phyloP scores from a whole-genome alignment of 371 early-diverging fungal species.

The Umbelopsis sp. region DNA sequence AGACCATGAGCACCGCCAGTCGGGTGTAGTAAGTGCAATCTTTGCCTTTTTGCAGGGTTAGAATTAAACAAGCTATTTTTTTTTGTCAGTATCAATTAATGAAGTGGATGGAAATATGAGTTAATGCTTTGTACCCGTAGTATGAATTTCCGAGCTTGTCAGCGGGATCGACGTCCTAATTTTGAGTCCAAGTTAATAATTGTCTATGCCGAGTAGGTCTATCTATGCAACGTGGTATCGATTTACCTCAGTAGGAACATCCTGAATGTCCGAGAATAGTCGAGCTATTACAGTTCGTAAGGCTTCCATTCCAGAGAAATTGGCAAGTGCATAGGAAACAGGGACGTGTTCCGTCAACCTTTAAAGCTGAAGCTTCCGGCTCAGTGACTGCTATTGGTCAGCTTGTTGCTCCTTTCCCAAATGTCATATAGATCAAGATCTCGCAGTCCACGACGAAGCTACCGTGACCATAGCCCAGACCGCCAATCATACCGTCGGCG shows the following conservation, averaged over 20 bases:
- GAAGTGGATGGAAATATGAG: neutral
- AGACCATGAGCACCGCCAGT: conserved; percentile 20
- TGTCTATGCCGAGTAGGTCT: neutral
- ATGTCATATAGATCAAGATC: conserved; percentile 12
- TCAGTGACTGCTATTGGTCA: conserved; percentile 11
- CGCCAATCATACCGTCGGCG: neutral
- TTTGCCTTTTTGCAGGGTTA: conserved; percentile 42
- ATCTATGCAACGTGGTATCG: neutral
- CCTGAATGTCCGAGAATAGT: conserved; percentile 46
- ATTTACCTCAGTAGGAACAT: conserved; percentile 31
- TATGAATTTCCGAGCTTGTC: conserved; percentile 23
- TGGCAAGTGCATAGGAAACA: neutral
- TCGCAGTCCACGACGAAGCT: conserved; percentile 11
- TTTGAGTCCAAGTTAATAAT: neutral
- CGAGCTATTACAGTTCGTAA: conserved; percentile 47
- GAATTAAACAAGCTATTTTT: conserved; percentile 34
- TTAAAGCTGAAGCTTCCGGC: neutral
- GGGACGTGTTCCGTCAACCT: neutral
- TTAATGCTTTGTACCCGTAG: conserved; percentile 27
- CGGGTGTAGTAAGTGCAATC: conserved; percentile 44
- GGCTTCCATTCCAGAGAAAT: conserved; percentile 38
- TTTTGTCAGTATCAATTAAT: neutral
- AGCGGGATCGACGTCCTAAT: conserved; percentile 24
- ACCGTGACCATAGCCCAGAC: conserved; percentile 5
- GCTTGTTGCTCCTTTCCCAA: conserved; percentile 4